Evolutionary conservation across 495 filamentous ascomycete genomes (phyloP), one percentile per base, ranked within the genome.

Genomic region (Aspergillus homomorphus): DNA sequence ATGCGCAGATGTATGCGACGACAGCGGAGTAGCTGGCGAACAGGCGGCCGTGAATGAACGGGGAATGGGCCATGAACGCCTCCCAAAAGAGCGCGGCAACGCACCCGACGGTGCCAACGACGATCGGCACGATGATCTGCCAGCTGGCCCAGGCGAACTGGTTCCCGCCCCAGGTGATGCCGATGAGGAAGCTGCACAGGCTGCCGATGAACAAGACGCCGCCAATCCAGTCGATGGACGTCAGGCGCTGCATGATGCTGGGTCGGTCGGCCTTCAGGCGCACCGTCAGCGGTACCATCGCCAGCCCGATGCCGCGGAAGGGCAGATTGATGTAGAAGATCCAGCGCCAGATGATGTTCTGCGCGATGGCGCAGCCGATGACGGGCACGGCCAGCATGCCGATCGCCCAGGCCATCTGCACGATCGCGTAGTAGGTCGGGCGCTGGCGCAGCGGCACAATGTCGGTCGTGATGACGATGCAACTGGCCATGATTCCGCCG

Each of bases 141-240:
- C 66, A 77, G 51, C 68, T 76, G 9, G 61, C 51, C 83, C 81
- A 84, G 7, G 68, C 56, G 53, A 76, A 82, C 66, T 82, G 74
- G n/a, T 74, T 68, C 5, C 83, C 82, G 10, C 77, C 84, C 84
- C 83, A 85, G 0, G 79, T 80, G 16, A 85, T 69, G 0, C 80
- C 81, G 5, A 86, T 74, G 12, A 85, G 67, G 49, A 85, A 80
- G 10, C 70, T 73, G 5, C 79, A 81, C 23, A 72, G 52, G 12
- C 75, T 70, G 3, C 64, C 75, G 9, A 79, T 72, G 64, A 84
- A 83, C 23, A 81, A 56, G 1, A 79, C 64, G 1, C 69, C 69
- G 4, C 76, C 72, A 20, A 77, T 60, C 74, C 70, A 79, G 57
- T 77, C 75, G 4, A 53, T 53, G 14, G 30, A 38, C 7, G 2